Evolutionary conservation across 1,284 basidiomycete species (phyloP), one percentile per base, ranked within the genome.

Genomic region (Ceratorhiza oryzae-sativae): DNA sequence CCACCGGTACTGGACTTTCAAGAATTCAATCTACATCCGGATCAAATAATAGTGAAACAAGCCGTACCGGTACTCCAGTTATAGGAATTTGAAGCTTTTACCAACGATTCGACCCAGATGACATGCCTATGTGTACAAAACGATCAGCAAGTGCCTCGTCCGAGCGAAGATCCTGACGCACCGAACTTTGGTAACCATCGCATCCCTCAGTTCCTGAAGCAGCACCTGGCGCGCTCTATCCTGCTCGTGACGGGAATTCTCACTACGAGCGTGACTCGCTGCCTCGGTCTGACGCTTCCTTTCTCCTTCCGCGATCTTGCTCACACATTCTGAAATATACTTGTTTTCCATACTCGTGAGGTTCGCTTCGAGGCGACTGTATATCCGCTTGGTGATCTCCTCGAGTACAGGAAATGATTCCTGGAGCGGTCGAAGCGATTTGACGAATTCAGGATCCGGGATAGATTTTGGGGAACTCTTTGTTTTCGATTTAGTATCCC

Each of bases 391-490:
- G 2, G 46, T 61, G 18, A 71, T 46, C 13, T 61, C 70, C 8
- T 32, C 30, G 12, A 71, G 46, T n/a, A 56, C 70, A 15, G 70
- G 70, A 41, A 46, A 61, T 9, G 45, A 39, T 3, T 53, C 46
- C 8, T 25, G 25, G 1, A 68, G 30, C 2, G 42, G 41, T 2
- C 15, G 39, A 58, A 68, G 41, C 20, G n/a, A 51, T 1, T 23
- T 27, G 36, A 68, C 53, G 25, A 68, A 68, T 9, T 20, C 23
- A 2, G 65, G 65, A 36, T 68, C 65, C 18, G 25, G 0, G 3
- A 68, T 1, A 20, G 36, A 13, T 36, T 49, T 48, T 2, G 32
- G 1, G 5, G 48, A 20, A 23, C 51, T n/a, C n/a, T 6, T 36
- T 6, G 34, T 10, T 20, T 41, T 65, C 8, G 48, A 42, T 20